phyloP scores from a whole-genome alignment of 2,329 filamentous ascomycete genomes.

The Pseudovirgaria hyperparasitica region DNA sequence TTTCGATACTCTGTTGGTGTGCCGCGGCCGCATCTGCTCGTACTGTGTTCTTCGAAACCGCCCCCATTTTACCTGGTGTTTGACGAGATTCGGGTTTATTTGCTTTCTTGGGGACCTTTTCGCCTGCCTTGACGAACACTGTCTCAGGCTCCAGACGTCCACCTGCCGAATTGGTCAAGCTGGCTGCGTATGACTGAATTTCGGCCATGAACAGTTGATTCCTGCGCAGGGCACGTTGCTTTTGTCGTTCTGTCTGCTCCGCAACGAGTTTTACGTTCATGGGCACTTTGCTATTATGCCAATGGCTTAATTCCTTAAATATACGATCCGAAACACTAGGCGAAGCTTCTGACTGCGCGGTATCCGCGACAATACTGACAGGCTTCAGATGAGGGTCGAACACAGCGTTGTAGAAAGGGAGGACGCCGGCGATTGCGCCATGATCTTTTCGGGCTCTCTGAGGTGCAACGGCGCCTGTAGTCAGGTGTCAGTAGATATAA shows the following conservation, averaged over 20 bases:
- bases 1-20: constrained; percentile 30
- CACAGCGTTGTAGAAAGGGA: constrained; percentile 35
- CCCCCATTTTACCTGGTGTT: constrained; percentile 18
- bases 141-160: constrained; percentile 52
- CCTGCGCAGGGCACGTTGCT: constrained; percentile 28
- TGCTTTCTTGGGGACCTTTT: constrained; percentile 9
- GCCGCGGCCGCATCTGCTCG: constrained; percentile 28
- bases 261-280: constrained; percentile 28
- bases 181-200: constrained; percentile 56
- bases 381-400: constrained; percentile 36
- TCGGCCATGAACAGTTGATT: constrained; percentile 57
- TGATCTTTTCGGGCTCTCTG: no score
- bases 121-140: constrained; percentile 35
- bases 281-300: constrained; percentile 47
- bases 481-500: no score
- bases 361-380: constrained; percentile 26
- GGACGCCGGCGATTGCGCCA: no score
- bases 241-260: constrained; percentile 17
- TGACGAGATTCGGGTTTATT: constrained; percentile 7
- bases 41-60: constrained; percentile 30
- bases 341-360: constrained; percentile 16
- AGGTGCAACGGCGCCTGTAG: no score
- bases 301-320: constrained; percentile 41
- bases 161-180: constrained; percentile 51
- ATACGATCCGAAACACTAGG: constrained; percentile 23